These are phyloP conservation scores for Tulasnella sp. DNA, from an alignment of 768 basidiomycete genomes.

Conservation along the genomic window DNA sequence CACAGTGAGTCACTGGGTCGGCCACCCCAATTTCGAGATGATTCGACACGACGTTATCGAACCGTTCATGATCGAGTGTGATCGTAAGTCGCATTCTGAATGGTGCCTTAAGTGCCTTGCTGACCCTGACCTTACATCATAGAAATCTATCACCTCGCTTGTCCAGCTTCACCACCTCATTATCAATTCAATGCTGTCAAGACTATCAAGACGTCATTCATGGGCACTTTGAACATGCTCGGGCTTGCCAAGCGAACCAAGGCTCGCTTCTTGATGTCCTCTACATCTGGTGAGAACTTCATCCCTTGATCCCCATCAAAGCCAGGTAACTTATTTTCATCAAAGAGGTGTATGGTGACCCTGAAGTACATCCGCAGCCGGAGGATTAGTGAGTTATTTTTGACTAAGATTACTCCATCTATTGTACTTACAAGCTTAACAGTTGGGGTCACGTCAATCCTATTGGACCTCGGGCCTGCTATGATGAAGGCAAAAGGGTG, in stretches of 20 bases:
- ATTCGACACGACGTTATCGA: constrained; percentile 96
- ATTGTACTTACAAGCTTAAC: constrained; percentile 12
- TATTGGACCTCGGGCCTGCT: constrained; percentile 96
- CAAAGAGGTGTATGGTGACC: constrained; percentile 94
- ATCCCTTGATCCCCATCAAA: neutral
- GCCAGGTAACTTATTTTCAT: neutral
- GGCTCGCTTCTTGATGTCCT: constrained; percentile 90
- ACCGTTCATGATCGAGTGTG: constrained; percentile 97
- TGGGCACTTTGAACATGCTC: constrained; percentile 98
- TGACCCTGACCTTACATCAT: constrained; percentile 15
- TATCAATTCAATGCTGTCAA: constrained; percentile 98
- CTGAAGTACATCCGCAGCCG: constrained; percentile 91
- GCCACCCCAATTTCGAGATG: constrained; percentile 98
- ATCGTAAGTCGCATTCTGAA: constrained; percentile 50
- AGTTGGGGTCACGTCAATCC: constrained; percentile 99
- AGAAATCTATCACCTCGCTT: constrained; percentile 98
- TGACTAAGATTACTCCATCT: constrained; percentile 4
- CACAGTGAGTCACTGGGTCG: constrained; percentile 91
- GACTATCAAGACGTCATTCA: constrained; percentile 96
- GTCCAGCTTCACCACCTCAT: constrained; percentile 92
- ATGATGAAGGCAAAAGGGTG: constrained; percentile 98
- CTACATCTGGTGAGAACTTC: constrained; percentile 64
- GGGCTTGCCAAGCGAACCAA: constrained; percentile 95
- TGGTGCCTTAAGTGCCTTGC: neutral
- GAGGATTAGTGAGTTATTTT: constrained; percentile 70